phyloP scores from a whole-genome alignment of 768 basidiomycete species.

The Coprinellus micaceus region DNA sequence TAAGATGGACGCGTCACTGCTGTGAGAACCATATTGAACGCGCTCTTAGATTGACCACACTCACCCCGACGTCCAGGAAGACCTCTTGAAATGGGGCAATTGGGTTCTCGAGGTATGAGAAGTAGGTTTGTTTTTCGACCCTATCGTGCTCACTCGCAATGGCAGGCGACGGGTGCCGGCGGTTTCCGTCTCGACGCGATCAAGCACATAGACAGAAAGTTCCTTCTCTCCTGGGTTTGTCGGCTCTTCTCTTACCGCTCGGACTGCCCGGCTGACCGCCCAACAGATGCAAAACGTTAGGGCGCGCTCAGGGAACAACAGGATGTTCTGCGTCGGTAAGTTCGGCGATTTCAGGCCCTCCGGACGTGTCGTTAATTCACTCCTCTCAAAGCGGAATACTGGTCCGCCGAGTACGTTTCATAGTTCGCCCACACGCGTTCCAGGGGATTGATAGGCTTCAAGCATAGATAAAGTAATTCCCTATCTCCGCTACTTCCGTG shows the following conservation, averaged over 20 bases:
- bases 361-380: not conserved
- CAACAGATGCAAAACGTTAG: constrained; percentile 53
- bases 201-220: constrained; percentile 78
- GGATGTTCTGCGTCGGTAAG: constrained; percentile 58
- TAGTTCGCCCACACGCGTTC: not conserved
- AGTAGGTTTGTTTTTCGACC: constrained; percentile 4
- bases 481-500: constrained; percentile 59
- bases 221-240: constrained; percentile 67
- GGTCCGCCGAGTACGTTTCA: constrained; percentile 62
- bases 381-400: constrained; percentile 65
- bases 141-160: constrained; percentile 2
- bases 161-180: constrained; percentile 59
- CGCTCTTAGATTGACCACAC: constrained; percentile 69
- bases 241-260: not conserved
- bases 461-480: constrained; percentile 38
- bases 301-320: constrained; percentile 35
- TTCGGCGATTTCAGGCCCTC: not conserved
- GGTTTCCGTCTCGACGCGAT: constrained; percentile 91
- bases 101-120: constrained; percentile 59
- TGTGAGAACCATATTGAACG: not conserved
- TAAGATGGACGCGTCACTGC: constrained; percentile 27
- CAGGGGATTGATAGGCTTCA: constrained; percentile 36
- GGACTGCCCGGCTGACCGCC: constrained; percentile 2
- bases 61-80: constrained; percentile 75
- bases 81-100: constrained; percentile 70